Evolutionary conservation across 192 early-diverging fungal species (phyloP), one percentile per base, ranked within the genome.

Genomic region (Diversispora eburnea): DNA sequence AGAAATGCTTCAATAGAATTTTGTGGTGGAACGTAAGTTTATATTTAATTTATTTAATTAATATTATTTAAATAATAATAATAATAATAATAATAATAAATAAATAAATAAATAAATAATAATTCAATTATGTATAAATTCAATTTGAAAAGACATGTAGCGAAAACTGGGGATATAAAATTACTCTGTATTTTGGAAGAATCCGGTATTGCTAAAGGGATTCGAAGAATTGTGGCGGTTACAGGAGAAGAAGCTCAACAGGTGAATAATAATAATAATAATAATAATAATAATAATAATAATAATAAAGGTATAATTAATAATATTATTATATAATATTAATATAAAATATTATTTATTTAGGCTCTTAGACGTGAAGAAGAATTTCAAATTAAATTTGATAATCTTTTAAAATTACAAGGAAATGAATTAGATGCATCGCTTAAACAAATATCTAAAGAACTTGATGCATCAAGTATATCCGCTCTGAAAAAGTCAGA

Each of bases 161-260:
- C 85, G 25, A 86, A 88, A 81, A 99, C 97, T 2, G 86, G 88
- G 8, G 94, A 96, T 57, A 94, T 99, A 71, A 95, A 94, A 82
- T 78, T 84, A 43, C 88, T 96, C 79, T 86, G 86, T 43, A 86
- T 98, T 67, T 78, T 94, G 56, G 97, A 99, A 85, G 97, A 98
- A 79, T 73, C 81, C 33, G 90, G 90, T 79, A 94, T 98, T 77
- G 92, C 95, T 79, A 97, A 97, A 88, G 97, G 97, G 73, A 92
- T 97, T 65, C 91, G 97, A 46, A 93, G 97, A 74, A 92, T 99
- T 62, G 88, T 95, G 25, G 95, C 93, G 46, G 91, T 95, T 57
- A 97, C 95, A 19, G 95, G 95, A 39, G 94, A 95, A 74, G 95
- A 93, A 78, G 97, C 95, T n/a, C 60, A 78, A 54, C 77, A 78